Base-by-base conservation (phyloP, 257 asterid genomes). In the Jasminum sambac region DNA sequence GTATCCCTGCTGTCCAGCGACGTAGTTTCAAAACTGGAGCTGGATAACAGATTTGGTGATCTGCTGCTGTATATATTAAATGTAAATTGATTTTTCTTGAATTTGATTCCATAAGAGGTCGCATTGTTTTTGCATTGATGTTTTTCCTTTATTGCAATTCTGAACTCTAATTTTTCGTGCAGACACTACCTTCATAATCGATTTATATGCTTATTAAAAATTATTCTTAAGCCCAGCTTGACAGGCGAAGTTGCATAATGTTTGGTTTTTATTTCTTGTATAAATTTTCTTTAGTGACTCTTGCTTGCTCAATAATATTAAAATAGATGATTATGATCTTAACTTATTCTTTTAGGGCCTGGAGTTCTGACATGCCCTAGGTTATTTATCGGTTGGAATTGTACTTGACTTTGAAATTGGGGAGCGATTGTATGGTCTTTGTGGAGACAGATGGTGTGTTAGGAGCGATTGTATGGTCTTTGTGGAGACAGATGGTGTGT, bases 41-140 rank as follows among this genome's bases (percentile, higher is more conserved):
- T 63, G 23, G 46, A 62, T 62, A 41, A 61, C 42, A 59, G 74
- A 0, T 6, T 5, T 70, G 74, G 24, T n/a, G 60, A 19, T 50
- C 0, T 50, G 60, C 25, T 17, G 60, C 19, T n/a, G n/a, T 50
- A 50, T 50, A n/a, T 50, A n/a, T 19, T 7, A 26, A 48, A 48
- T 43, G 14, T 46, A 16, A 50, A 17, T 50, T 24, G 23, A 50
- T 17, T 5, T 50, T 50, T 50, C 2, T n/a, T n/a, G 60, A 50
- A 50, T 50, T 50, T 11, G 26, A n/a, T n/a, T 5, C 19, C 12
- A 5, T 50, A 17, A 50, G 23, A 50, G 8, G 60, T 50, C 8
- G 26, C 60, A 50, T 50, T 6, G 9, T 16, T 50, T 6, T 12
- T 48, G 25, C 24, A n/a, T 6, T 17, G 11, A 17, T 50, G 8